Percentiles rank a stretch among this genome's conserved stretches.
Conservation (phyloP, 1,284 basidiomycete species). For the Sporisorium scitamineum region DNA sequence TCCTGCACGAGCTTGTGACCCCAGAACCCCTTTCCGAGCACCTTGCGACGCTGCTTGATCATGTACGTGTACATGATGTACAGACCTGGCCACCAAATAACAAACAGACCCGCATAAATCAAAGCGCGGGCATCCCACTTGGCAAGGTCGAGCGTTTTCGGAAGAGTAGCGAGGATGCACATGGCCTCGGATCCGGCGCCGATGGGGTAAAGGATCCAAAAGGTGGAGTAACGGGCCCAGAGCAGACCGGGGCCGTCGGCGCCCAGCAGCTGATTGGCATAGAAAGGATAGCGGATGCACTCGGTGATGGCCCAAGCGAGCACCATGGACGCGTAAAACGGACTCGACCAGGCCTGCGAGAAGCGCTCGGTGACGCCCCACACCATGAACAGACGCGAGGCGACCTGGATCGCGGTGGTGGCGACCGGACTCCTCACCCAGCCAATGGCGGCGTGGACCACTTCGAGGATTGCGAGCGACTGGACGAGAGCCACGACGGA, state of each 20-base stretch:
- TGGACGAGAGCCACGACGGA: slow-evolving; percentile 57
- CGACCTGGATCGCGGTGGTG: slow-evolving; percentile 87
- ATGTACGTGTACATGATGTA: slow-evolving; percentile 91
- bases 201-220: slow-evolving; percentile 90
- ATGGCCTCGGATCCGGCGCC: slow-evolving; percentile 91
- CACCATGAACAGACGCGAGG: slow-evolving; percentile 84
- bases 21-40: slow-evolving; percentile 74
- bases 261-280: slow-evolving; percentile 76
- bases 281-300: slow-evolving; percentile 91
- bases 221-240: slow-evolving; percentile 80
- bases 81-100: slow-evolving; percentile 90
- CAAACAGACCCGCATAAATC: slow-evolving; percentile 76
- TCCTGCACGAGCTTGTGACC: slow-evolving; percentile 51
- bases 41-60: slow-evolving; percentile 84
- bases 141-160: slow-evolving; percentile 67
- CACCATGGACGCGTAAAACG: slow-evolving; percentile 90
- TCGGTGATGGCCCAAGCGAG: slow-evolving; percentile 94
- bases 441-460: slow-evolving; percentile 80
- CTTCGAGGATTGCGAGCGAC: slow-evolving; percentile 61
- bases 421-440: slow-evolving; percentile 86
- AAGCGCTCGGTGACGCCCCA: slow-evolving; percentile 75
- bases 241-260: slow-evolving; percentile 54
- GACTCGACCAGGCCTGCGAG: slow-evolving; percentile 72
- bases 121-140: slow-evolving; percentile 52
- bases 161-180: slow-evolving; percentile 83